Conservation (phyloP, 495 filamentous ascomycete genomes). For the Pseudoneurospora amorphoporcata region DNA sequence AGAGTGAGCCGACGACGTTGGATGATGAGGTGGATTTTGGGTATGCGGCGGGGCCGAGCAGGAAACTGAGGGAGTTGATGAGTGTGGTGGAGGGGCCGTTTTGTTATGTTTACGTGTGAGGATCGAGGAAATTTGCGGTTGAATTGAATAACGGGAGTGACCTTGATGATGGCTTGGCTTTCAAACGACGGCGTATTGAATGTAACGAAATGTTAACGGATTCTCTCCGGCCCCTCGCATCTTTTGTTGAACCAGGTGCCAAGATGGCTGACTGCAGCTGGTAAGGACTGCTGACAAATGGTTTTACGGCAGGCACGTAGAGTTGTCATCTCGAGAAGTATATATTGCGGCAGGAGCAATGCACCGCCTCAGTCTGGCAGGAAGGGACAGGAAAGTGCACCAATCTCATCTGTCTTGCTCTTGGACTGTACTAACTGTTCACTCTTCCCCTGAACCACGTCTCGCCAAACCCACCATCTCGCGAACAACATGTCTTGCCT, state of each 20-base stretch:
- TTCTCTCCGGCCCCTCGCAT: background rate
- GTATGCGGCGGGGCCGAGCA: constrained; percentile 18
- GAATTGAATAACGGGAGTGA: no score
- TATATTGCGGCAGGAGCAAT: background rate
- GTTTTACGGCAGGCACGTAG: background rate
- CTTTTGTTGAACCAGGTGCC: background rate
- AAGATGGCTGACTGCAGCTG: background rate
- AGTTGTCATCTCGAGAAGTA: background rate
- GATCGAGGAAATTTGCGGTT: no score
- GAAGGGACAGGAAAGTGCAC: no score
- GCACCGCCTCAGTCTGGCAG: no score
- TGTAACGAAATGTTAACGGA: background rate
- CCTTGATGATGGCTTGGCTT: background rate
- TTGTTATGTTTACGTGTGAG: constrained; percentile 26
- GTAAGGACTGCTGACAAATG: background rate
- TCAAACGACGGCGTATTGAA: background rate
- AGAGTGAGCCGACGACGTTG: constrained; percentile 14
- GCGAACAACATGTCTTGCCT: background rate
- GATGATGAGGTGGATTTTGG: constrained; percentile 20
- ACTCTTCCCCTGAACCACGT: background rate
- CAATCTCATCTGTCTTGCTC: no score
- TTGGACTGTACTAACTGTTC: background rate
- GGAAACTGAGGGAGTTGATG: constrained; percentile 21
- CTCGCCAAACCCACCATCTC: background rate
- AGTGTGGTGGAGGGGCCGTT: constrained; percentile 20